Evolutionary conservation across 768 basidiomycete species (phyloP).

Genomic region (Gelatoporia subvermispora): DNA sequence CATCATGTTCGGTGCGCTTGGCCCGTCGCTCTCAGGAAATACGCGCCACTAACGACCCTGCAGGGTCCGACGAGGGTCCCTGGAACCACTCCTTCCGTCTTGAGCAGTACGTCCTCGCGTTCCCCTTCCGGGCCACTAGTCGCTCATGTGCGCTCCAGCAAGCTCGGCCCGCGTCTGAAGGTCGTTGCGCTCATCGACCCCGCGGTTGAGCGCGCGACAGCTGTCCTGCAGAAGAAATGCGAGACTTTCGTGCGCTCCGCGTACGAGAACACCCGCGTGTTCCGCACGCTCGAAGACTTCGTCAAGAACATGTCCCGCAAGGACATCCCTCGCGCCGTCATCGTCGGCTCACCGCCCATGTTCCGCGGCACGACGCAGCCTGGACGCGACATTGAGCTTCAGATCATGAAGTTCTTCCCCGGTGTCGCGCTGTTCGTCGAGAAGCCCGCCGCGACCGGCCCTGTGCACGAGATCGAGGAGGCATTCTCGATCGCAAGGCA

Average conservation of each 20-base stretch:
- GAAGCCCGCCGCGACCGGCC: conserved; percentile 87
- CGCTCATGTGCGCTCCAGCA: conserved; percentile 40
- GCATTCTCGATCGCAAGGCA: conserved; percentile 66
- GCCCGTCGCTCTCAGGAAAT: neutral
- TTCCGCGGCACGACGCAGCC: conserved; percentile 76
- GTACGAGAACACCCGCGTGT: conserved; percentile 84
- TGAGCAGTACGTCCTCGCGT: conserved; percentile 58
- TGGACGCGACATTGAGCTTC: conserved; percentile 82
- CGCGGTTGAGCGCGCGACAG: conserved; percentile 70
- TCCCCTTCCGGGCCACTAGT: conserved; percentile 6
- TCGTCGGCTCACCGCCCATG: conserved; percentile 91
- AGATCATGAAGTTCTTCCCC: conserved; percentile 84
- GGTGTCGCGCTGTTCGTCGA: conserved; percentile 87
- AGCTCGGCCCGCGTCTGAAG: conserved; percentile 93
- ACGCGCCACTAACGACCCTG: neutral
- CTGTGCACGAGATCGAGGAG: conserved; percentile 59
- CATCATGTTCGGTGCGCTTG: conserved; percentile 85
- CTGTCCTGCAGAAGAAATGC: conserved; percentile 84
- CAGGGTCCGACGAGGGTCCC: conserved; percentile 83
- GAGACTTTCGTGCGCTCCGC: conserved; percentile 91
- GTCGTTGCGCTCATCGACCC: conserved; percentile 95
- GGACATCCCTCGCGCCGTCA: conserved; percentile 73
- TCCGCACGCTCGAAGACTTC: conserved; percentile 84
- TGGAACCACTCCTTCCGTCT: conserved; percentile 93
- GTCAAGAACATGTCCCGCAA: conserved; percentile 59